A percentile compares a stretch with the other conserved stretches of the same genome.
These are phyloP conservation scores for Phytophthora vignae DNA, from an alignment of 352 stramenopile genomes.

Conservation along the genomic window DNA sequence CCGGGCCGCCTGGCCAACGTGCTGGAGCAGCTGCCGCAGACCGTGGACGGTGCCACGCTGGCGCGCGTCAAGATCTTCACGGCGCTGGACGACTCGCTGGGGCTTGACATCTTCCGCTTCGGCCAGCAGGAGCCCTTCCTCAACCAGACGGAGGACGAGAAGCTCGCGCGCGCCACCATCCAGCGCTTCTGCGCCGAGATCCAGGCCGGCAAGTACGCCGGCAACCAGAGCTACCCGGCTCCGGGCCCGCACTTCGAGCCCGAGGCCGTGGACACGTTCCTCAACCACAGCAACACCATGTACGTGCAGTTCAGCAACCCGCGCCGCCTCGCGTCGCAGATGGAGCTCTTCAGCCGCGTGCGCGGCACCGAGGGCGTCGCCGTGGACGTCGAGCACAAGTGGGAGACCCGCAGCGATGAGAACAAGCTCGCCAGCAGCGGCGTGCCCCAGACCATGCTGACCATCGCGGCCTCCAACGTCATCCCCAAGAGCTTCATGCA, in stretches of 20 bases:
- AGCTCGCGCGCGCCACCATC: slow-evolving; percentile 60
- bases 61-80: slow-evolving; percentile 93
- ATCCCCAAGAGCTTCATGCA: slow-evolving; percentile 85
- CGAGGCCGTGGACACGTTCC: slow-evolving; percentile 66
- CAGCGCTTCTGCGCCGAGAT: slow-evolving; percentile 78
- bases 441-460: slow-evolving; percentile 84
- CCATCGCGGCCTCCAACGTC: slow-evolving; percentile 84
- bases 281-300: slow-evolving; percentile 81
- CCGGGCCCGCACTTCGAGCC: slow-evolving; percentile 69
- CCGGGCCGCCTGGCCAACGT: slow-evolving; percentile 77
- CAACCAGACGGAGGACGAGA: slow-evolving; percentile 64
- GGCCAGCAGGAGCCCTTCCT: slow-evolving; percentile 80
- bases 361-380: slow-evolving; percentile 78
- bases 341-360: slow-evolving; percentile 72
- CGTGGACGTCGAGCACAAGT: slow-evolving; percentile 84
- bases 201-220: slow-evolving; percentile 76
- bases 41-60: slow-evolving; percentile 67
- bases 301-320: slow-evolving; percentile 87
- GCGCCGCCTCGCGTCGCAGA: slow-evolving; percentile 74
- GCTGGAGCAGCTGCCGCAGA: slow-evolving; percentile 71
- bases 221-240: slow-evolving; percentile 58
- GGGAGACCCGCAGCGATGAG: slow-evolving; percentile 82
- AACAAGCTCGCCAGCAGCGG: slow-evolving; percentile 77
- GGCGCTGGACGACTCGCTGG: slow-evolving; percentile 83
- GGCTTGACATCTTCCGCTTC: slow-evolving; percentile 90